Conservation (phyloP, 257 asterid genomes). For the Solanum chmielewskii region DNA sequence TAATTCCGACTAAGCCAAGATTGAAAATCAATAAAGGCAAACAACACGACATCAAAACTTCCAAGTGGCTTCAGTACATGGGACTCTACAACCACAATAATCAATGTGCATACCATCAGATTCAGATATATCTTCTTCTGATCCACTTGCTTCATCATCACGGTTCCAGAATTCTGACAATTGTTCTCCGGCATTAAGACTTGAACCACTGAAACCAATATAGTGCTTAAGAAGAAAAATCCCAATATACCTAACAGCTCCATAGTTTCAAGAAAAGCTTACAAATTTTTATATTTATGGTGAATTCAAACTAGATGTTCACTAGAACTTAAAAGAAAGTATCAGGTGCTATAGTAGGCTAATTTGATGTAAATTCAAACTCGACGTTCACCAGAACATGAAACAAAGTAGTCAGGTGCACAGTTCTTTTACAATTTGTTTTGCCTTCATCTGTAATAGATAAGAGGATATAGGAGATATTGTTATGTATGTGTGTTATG, state of each 20-base stretch:
- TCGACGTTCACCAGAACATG: background rate
- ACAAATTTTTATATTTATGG: background rate
- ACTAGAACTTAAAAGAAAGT: background rate
- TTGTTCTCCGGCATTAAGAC: slow-evolving; percentile 23
- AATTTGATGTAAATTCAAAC: background rate
- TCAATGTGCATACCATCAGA: slow-evolving; percentile 52
- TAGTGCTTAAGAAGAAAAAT: background rate
- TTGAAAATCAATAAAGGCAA: background rate
- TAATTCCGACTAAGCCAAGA: background rate
- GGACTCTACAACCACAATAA: background rate
- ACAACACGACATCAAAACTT: background rate
- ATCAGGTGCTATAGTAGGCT: background rate
- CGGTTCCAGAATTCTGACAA: slow-evolving; percentile 90
- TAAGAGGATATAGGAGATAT: background rate
- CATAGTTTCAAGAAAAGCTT: background rate
- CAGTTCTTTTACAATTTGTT: background rate
- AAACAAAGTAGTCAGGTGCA: background rate
- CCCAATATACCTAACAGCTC: background rate
- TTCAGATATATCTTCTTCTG: slow-evolving; percentile 93
- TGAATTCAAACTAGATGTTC: background rate
- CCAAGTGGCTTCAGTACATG: slow-evolving; percentile 1
- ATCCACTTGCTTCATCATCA: slow-evolving; percentile 64
- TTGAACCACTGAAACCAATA: slow-evolving; percentile 4
- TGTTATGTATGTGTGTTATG: background rate
- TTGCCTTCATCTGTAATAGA: background rate